Conservation (phyloP, 768 basidiomycete genomes). For the Mycena crocata region DNA sequence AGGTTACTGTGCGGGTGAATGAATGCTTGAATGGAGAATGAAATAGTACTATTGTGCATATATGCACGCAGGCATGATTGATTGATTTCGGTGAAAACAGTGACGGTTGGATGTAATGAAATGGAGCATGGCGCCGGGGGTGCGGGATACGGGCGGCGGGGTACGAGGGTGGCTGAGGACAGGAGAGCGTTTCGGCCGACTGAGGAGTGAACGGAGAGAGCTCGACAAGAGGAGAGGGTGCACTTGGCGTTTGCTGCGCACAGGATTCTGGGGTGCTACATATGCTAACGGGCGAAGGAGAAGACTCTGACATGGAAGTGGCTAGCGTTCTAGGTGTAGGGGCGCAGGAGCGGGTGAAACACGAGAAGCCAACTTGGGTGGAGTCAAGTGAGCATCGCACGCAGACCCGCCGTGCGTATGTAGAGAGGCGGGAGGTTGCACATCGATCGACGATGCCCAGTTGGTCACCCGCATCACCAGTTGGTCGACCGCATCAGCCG, state of each 20-base stretch:
- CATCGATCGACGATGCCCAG: slow-evolving; percentile 10
- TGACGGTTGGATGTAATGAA: neutral
- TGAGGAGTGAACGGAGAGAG: too few species aligned
- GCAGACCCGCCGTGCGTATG: neutral
- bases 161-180: neutral
- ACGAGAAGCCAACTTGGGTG: neutral
- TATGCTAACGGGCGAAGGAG: neutral
- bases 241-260: neutral
- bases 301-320: neutral
- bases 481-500: too few species aligned
- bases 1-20: neutral
- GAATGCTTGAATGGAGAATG: too few species aligned
- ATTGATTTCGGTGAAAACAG: neutral
- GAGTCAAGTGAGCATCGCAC: neutral
- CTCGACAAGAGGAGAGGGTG: neutral
- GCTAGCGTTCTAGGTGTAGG: neutral
- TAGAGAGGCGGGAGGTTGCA: slow-evolving; percentile 6
- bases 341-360: neutral
- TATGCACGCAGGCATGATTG: too few species aligned
- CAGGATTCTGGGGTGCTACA: neutral
- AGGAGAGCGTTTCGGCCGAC: too few species aligned
- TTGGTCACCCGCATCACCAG: too few species aligned
- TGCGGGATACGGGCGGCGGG: slow-evolving; percentile 1
- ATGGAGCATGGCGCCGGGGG: neutral
- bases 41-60: too few species aligned